Evolutionary conservation across 2,329 filamentous ascomycete genomes (phyloP), one percentile per base, ranked within the genome.

Genomic region (Microthyrium microscopicum): DNA sequence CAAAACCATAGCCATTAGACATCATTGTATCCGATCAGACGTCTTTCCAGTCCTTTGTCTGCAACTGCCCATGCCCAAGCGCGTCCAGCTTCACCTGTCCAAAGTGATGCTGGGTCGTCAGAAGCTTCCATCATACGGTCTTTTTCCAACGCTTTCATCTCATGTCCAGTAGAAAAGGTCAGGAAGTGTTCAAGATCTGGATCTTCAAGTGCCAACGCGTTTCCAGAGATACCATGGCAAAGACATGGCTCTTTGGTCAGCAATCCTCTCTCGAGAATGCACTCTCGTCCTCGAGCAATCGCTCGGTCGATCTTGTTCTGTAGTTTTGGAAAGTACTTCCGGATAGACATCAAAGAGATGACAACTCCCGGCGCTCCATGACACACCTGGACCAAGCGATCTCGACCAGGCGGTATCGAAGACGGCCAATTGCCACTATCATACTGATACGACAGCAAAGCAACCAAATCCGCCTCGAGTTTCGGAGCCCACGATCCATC

Each of bases 291-390:
- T 31, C 60, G 64, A 5, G 44, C 48, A 12, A 76, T 60, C 2
- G 66, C 64, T 17, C 44, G 49, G 16, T 69, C 62, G 36, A 77
- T 72, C 29, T 60, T 60, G 0, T 59, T 55, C 17, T 61, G 50
- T 5, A 77, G 53, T 1, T 54, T 55, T 0, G 70, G 65, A 38
- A 75, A 77, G 46, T 66, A 59, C 5, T 61, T 56, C 31, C 58
- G 56, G 33, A 79, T 59, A 2, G 66, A 64, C 4, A 63, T 44
- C 6, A 80, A 57, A 5, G 70, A 73, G 20, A 66, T 53, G 6
- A 77, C 53, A 16, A 77, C 64, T 0, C 74, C 75, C 3, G 74
- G 68, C 1, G 70, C 70, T 3, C 75, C 75, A 44, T 78, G 74
- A 44, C 73, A 79, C 51, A 75, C 73, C 45, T 78, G 73, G 5